phyloP scores from a whole-genome alignment of 1,284 basidiomycete species.

The Sparassis latifolia region DNA sequence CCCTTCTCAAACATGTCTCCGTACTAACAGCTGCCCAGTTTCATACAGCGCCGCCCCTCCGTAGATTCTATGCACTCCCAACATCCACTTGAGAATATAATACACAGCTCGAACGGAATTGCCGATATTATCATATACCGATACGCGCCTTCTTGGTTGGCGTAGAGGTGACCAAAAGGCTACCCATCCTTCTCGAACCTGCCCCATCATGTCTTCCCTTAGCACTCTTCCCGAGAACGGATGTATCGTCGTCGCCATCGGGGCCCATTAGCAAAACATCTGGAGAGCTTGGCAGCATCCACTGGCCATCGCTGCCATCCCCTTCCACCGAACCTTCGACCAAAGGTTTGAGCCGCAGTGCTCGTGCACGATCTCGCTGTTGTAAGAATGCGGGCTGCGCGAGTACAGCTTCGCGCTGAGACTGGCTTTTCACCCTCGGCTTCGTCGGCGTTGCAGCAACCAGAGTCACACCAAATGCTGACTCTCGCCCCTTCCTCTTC shows the following conservation, averaged over 20 bases:
- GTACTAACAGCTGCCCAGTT: no score
- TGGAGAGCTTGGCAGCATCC: conserved; percentile 34
- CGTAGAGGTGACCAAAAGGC: no score
- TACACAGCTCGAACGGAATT: no score
- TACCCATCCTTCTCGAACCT: no score
- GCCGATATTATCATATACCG: no score
- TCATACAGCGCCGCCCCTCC: no score
- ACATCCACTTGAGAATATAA: no score
- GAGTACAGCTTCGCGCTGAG: neutral
- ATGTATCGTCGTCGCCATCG: neutral
- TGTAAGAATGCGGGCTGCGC: neutral
- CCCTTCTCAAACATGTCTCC: no score
- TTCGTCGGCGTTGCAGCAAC: conserved; percentile 58
- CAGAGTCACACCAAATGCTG: conserved; percentile 37
- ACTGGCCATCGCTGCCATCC: conserved; percentile 28
- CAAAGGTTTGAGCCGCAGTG: neutral
- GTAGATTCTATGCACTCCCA: no score
- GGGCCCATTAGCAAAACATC: conserved; percentile 28
- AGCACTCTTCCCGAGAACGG: no score
- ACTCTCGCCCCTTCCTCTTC: conserved; percentile 5
- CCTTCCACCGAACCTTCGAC: conserved; percentile 4
- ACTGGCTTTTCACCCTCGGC: conserved; percentile 9
- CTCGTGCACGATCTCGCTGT: neutral
- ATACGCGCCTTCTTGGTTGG: no score
- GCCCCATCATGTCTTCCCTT: no score